phyloP scores from a whole-genome alignment of 192 early-diverging fungal species.

The Gryganskiella cystojenkinii region DNA sequence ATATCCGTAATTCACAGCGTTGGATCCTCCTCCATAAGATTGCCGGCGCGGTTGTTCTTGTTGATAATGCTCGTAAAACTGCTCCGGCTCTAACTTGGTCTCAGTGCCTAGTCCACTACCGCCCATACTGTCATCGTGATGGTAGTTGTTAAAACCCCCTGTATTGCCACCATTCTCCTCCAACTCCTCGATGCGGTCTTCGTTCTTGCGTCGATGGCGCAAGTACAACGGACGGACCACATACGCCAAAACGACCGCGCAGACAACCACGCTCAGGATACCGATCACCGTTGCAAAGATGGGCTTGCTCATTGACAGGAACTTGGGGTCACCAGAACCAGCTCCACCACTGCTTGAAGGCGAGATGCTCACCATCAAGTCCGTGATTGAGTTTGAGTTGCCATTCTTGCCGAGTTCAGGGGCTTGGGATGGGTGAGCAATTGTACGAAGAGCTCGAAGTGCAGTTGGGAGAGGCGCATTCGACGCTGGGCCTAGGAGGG shows the following conservation, averaged over 20 bases:
- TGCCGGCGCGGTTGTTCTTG: too few species aligned
- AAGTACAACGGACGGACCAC: conserved; percentile 6
- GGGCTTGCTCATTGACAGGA: conserved; percentile 16
- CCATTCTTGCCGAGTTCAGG: not conserved
- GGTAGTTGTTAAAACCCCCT: too few species aligned
- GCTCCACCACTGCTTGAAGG: not conserved
- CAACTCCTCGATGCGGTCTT: too few species aligned
- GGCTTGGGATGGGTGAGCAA: not conserved
- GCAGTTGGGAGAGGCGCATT: conserved; percentile 12
- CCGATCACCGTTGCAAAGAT: conserved; percentile 19
- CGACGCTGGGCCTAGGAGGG: conserved; percentile 26
- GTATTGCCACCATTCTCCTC: too few species aligned
- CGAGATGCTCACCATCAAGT: conserved; percentile 39
- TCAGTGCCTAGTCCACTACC: too few species aligned
- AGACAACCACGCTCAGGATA: conserved; percentile 9
- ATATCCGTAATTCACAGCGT: too few species aligned
- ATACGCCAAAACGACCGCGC: conserved; percentile 12
- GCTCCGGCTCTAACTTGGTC: too few species aligned
- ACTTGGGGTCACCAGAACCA: not conserved
- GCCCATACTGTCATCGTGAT: too few species aligned
- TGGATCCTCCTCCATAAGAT: too few species aligned
- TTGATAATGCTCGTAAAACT: too few species aligned
- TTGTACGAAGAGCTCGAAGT: conserved; percentile 2
- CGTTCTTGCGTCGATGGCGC: too few species aligned
- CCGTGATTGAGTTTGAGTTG: not conserved